These are phyloP conservation scores for Nicotiana otophora DNA, from an alignment of 257 asterid species.

Conservation along the genomic window DNA sequence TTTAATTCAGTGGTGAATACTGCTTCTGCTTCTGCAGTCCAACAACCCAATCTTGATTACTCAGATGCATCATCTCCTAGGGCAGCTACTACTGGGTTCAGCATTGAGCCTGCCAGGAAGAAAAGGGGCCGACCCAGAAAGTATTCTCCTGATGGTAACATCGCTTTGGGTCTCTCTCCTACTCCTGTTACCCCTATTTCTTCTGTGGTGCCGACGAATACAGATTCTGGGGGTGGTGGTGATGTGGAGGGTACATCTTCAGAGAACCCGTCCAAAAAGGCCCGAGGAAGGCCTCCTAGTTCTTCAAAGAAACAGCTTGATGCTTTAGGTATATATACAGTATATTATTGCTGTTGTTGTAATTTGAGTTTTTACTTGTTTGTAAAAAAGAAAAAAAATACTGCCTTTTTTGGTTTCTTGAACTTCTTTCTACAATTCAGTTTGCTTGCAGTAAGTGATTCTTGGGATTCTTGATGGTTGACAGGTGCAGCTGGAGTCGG, in stretches of 20 bases:
- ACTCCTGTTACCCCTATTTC: constrained; percentile 48
- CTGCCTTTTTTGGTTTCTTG: neutral
- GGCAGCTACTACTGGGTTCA: constrained; percentile 31
- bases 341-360: neutral
- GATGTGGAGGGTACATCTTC: constrained; percentile 23
- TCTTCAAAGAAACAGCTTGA: constrained; percentile 47
- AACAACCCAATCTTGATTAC: constrained; percentile 34
- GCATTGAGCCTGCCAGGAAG: constrained; percentile 42
- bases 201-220: constrained; percentile 18
- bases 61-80: constrained; percentile 43
- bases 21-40: constrained; percentile 16
- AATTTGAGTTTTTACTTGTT: neutral
- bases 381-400: neutral
- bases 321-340: constrained; percentile 30
- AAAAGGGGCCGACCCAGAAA: constrained; percentile 71
- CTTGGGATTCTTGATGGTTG: neutral
- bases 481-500: constrained; percentile 44
- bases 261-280: constrained; percentile 31
- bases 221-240: constrained; percentile 39
- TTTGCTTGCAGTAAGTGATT: neutral
- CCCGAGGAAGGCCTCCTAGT: constrained; percentile 56
- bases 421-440: neutral
- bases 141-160: constrained; percentile 59
- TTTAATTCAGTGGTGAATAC: constrained; percentile 35
- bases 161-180: constrained; percentile 65